These are phyloP conservation scores for Suillus placidus DNA, from an alignment of 768 basidiomycete genomes.

Conservation along the genomic window DNA sequence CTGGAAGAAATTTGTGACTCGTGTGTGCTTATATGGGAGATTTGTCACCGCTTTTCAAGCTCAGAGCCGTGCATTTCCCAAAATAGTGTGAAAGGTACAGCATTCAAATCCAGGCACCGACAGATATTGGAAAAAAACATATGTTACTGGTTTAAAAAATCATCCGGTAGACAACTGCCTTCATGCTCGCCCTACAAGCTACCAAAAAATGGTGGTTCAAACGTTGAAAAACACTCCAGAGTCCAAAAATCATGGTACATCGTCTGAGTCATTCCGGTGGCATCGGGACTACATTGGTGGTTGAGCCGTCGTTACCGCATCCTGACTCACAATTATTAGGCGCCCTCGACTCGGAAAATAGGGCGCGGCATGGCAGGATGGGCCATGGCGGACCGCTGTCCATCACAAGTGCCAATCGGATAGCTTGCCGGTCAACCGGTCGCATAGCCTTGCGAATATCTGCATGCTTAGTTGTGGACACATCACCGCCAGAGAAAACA, in stretches of 20 bases:
- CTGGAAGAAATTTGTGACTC: slow-evolving; percentile 25
- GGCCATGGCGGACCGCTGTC: background rate
- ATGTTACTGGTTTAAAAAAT: background rate
- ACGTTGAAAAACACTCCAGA: background rate
- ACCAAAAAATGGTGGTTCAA: background rate
- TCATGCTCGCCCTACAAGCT: background rate
- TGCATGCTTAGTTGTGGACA: background rate
- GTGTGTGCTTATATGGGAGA: slow-evolving; percentile 30
- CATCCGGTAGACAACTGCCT: background rate
- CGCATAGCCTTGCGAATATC: background rate
- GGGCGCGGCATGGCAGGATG: background rate
- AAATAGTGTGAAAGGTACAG: slow-evolving; percentile 23
- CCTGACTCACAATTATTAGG: slow-evolving; percentile 3
- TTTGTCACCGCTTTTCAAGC: slow-evolving; percentile 39
- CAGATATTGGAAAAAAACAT: background rate
- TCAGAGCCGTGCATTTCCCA: slow-evolving; percentile 34
- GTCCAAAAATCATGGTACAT: background rate
- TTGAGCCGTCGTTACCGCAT: slow-evolving; percentile 3
- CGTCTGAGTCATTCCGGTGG: background rate
- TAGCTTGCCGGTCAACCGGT: background rate
- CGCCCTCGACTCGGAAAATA: background rate
- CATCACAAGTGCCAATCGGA: slow-evolving; percentile 1
- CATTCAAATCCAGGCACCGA: slow-evolving; percentile 15
- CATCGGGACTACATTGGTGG: background rate
- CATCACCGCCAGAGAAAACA: background rate